Conservation (phyloP, 208 protist genomes). For the Jaenimonas drosophilae region DNA sequence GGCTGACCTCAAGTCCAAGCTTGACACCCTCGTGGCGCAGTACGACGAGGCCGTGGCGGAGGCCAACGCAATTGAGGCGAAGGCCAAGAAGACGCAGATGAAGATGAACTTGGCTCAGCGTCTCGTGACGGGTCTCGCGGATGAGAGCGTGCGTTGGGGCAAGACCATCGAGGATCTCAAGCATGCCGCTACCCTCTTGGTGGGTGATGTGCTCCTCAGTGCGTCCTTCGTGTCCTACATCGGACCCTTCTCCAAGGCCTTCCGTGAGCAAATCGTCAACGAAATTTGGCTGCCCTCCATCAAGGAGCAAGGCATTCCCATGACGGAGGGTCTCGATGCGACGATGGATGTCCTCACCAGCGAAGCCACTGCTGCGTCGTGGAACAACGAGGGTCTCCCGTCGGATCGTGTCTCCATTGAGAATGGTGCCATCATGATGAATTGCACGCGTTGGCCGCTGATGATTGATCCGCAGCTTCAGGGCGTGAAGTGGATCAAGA, state of each 20-base stretch:
- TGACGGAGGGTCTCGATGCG: conserved; percentile 90
- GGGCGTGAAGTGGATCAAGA: conserved; percentile 96
- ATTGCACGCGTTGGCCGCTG: conserved; percentile 96
- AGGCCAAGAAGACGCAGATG: conserved; percentile 91
- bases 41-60: conserved; percentile 93
- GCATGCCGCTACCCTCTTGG: conserved; percentile 78
- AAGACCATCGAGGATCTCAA: conserved; percentile 90
- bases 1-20: conserved; percentile 91
- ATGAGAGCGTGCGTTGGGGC: conserved; percentile 97
- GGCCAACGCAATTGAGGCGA: conserved; percentile 87
- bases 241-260: conserved; percentile 95
- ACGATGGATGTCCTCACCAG: conserved; percentile 90
- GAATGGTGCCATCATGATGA: conserved; percentile 95
- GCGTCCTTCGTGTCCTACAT: conserved; percentile 98
- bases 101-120: conserved; percentile 92
- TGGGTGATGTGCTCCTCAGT: conserved; percentile 96
- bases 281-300: conserved; percentile 92
- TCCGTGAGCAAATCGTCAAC: conserved; percentile 89
- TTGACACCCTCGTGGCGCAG: conserved; percentile 86
- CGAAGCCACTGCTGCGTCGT: conserved; percentile 90
- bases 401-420: conserved; percentile 96
- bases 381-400: conserved; percentile 97
- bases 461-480: conserved; percentile 99
- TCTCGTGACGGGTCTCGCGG: conserved; percentile 93
- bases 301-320: conserved; percentile 84